Conservation (phyloP, 2,329 filamentous ascomycete genomes). For the Fusarium tjaetaba region DNA sequence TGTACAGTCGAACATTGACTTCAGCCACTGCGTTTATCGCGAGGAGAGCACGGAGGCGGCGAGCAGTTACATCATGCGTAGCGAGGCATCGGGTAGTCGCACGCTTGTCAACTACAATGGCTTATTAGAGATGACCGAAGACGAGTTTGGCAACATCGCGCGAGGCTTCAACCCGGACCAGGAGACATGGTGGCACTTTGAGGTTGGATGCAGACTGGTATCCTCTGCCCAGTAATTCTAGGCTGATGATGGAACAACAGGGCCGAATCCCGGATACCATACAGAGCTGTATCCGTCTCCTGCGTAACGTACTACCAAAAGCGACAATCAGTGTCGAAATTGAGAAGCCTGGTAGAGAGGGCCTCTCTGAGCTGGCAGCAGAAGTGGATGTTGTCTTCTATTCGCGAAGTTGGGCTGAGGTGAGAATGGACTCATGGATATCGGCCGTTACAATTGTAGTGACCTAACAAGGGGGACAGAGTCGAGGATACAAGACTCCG, state of each 20-base stretch:
- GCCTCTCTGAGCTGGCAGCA: slow-evolving; percentile 67
- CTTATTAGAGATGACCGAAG: slow-evolving; percentile 72
- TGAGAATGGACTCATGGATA: slow-evolving; percentile 47
- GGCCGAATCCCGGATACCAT: slow-evolving; percentile 72
- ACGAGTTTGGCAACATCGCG: slow-evolving; percentile 65
- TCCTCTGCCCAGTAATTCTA: not conserved
- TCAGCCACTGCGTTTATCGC: slow-evolving; percentile 69
- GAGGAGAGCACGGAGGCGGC: slow-evolving; percentile 64
- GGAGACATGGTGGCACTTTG: slow-evolving; percentile 75
- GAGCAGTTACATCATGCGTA: slow-evolving; percentile 76
- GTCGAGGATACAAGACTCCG: slow-evolving; percentile 55
- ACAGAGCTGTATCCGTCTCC: slow-evolving; percentile 65
- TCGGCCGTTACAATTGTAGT: slow-evolving; percentile 4
- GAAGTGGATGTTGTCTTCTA: slow-evolving; percentile 79
- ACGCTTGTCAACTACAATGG: slow-evolving; percentile 78
- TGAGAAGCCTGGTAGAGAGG: slow-evolving; percentile 73
- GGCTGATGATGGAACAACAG: slow-evolving; percentile 48
- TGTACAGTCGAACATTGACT: slow-evolving; percentile 52
- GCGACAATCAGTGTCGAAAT: slow-evolving; percentile 74
- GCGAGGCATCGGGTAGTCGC: slow-evolving; percentile 65
- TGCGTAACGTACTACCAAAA: slow-evolving; percentile 58
- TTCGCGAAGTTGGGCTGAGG: slow-evolving; percentile 76
- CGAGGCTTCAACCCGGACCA: slow-evolving; percentile 50
- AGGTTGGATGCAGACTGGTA: slow-evolving; percentile 56
- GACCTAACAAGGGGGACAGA: slow-evolving; percentile 41